Percentiles rank a stretch among this genome's conserved stretches.
phyloP scores from a whole-genome alignment of 2,329 filamentous ascomycete genomes.

The Sordariomycetes sp. region DNA sequence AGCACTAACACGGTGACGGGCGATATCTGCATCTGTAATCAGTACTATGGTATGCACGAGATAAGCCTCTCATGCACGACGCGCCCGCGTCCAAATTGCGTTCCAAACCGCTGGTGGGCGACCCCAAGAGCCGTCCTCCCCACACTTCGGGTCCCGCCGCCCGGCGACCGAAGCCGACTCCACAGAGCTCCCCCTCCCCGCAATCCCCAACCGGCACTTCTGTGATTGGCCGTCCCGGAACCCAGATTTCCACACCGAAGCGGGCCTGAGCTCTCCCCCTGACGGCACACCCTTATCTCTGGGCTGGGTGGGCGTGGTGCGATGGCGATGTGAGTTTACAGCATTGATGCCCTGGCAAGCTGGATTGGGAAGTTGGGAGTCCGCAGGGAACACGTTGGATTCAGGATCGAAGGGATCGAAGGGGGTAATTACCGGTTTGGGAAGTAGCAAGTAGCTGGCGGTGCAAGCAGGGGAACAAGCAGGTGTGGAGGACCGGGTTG shows the following conservation, averaged over 20 bases:
- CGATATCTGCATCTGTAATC: no score
- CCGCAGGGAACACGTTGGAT: not conserved
- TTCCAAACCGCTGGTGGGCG: no score
- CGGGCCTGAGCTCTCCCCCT: not conserved
- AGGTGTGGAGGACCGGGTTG: not conserved
- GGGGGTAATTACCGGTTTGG: not conserved
- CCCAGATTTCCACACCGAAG: not conserved
- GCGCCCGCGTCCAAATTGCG: no score
- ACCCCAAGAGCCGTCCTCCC: no score
- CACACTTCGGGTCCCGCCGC: no score
- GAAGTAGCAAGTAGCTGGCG: not conserved
- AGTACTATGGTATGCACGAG: no score
- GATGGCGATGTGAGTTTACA: no score
- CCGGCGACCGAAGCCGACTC: not conserved
- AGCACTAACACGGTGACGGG: no score
- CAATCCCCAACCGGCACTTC: not conserved
- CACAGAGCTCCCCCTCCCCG: not conserved
- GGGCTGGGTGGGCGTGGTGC: not conserved
- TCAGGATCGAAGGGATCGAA: not conserved
- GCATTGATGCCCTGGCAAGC: no score
- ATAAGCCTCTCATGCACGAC: no score
- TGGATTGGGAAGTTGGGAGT: not conserved
- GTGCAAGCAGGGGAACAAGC: not conserved
- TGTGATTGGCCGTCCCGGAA: not conserved
- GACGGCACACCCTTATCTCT: not conserved